phyloP scores from a whole-genome alignment of 2,329 filamentous ascomycete species.

The Fusarium annulatum region DNA sequence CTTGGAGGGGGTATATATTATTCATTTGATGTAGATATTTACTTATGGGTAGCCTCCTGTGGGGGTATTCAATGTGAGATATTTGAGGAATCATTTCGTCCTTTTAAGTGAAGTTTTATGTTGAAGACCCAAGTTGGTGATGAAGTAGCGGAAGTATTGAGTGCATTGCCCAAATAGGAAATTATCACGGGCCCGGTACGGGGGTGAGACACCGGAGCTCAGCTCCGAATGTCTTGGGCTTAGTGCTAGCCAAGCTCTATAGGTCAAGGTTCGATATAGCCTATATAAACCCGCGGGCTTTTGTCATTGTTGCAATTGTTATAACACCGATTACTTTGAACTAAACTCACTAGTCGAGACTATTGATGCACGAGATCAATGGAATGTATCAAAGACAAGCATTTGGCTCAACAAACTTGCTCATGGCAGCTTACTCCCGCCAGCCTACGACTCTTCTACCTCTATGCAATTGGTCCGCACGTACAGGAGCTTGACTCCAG shows the following conservation, averaged over 20 bases:
- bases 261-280: not conserved
- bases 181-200: not conserved
- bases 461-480: not conserved
- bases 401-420: not conserved
- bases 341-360: not conserved
- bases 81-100: constrained; percentile 33
- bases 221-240: not conserved
- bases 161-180: not conserved
- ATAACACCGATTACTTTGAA: not conserved
- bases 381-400: too few species aligned
- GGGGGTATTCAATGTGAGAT: constrained; percentile 44
- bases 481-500: not conserved
- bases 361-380: not conserved
- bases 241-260: not conserved
- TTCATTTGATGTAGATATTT: constrained; percentile 44
- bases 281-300: not conserved
- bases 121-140: too few species aligned
- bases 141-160: not conserved
- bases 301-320: not conserved
- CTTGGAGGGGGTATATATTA: not conserved
- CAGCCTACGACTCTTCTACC: not conserved
- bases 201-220: not conserved
- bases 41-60: constrained; percentile 45
- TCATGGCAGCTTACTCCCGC: not conserved
- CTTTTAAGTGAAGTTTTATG: not conserved